A percentile compares a stretch with the other conserved stretches of the same genome.
Evolutionary conservation across 2,329 filamentous ascomycete genomes (phyloP).

Genomic region (Ophidiomyces ophidiicola): DNA sequence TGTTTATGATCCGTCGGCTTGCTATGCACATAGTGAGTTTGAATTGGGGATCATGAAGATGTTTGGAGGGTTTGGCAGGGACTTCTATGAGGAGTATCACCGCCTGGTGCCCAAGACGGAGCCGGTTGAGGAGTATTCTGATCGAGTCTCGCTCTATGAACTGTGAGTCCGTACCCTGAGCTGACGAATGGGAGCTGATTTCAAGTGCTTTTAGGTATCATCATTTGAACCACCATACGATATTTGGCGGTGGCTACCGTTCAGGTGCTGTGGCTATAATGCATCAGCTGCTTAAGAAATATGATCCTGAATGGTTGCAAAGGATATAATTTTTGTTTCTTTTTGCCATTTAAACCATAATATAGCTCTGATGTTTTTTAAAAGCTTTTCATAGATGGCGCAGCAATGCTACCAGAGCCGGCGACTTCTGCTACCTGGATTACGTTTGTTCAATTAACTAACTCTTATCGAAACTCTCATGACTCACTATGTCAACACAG

Average conservation of each 20-base stretch:
- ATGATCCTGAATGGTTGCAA: conserved; percentile 38
- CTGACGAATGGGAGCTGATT: not conserved
- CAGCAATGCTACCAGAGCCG: no score
- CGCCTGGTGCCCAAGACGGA: conserved; percentile 63
- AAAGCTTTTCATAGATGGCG: no score
- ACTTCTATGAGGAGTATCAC: conserved; percentile 69
- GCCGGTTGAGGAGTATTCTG: conserved; percentile 71
- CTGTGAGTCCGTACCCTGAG: conserved; percentile 44
- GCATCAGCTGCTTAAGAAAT: conserved; percentile 59
- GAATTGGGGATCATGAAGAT: conserved; percentile 91
- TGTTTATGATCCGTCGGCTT: conserved; percentile 67
- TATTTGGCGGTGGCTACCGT: conserved; percentile 73
- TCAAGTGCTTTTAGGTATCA: conserved; percentile 52
- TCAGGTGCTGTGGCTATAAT: conserved; percentile 68
- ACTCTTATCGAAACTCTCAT: no score
- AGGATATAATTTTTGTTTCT: not conserved
- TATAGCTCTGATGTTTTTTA: no score
- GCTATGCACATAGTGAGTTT: conserved; percentile 79
- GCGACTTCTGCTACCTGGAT: no score
- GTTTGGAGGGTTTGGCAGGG: conserved; percentile 73
- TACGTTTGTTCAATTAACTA: no score
- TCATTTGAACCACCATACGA: conserved; percentile 73
- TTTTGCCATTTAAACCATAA: no score
- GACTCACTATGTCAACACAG: no score
- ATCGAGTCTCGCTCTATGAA: conserved; percentile 70